These are phyloP conservation scores for Annulohypoxylon truncatum DNA, from an alignment of 2,329 filamentous ascomycete genomes.

Conservation along the genomic window DNA sequence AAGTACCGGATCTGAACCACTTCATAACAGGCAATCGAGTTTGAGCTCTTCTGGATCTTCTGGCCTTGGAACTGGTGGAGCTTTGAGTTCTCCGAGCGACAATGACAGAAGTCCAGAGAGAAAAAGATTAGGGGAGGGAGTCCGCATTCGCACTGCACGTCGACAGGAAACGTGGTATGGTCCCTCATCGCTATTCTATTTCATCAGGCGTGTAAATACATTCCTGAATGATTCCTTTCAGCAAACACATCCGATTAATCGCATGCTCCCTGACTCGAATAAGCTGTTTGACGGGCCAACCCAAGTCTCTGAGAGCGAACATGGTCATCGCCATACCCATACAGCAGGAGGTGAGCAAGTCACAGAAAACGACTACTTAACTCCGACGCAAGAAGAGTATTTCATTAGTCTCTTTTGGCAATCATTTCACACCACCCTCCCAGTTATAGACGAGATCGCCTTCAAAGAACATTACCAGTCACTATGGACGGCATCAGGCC, in stretches of 20 bases:
- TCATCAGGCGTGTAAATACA: constrained; percentile 35
- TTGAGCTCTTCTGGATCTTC: constrained; percentile 10
- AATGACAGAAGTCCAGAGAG: constrained; percentile 12
- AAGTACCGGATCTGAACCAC: constrained; percentile 10
- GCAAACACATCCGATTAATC: constrained; percentile 27
- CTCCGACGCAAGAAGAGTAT: constrained; percentile 49
- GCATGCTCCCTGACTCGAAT: constrained; percentile 30
- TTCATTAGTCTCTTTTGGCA: constrained; percentile 61
- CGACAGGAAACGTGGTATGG: constrained; percentile 37
- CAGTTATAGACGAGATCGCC: constrained; percentile 57
- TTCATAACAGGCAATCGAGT: constrained; percentile 19
- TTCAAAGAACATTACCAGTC: constrained; percentile 58
- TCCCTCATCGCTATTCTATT: constrained; percentile 33
- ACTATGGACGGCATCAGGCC: constrained; percentile 50
- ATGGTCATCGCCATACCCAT: not conserved
- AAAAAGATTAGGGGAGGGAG: constrained; percentile 22
- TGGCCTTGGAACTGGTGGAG: not conserved
- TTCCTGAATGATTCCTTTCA: constrained; percentile 32
- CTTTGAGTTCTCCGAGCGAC: constrained; percentile 3
- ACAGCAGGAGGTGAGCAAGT: not conserved
- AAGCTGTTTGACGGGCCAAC: constrained; percentile 28
- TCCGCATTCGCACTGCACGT: constrained; percentile 29
- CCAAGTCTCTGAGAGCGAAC: constrained; percentile 5
- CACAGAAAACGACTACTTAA: constrained; percentile 17
- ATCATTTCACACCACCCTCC: constrained; percentile 55